Base-by-base conservation (phyloP, 768 basidiomycete genomes). In the Hydnomerulius pinastri region DNA sequence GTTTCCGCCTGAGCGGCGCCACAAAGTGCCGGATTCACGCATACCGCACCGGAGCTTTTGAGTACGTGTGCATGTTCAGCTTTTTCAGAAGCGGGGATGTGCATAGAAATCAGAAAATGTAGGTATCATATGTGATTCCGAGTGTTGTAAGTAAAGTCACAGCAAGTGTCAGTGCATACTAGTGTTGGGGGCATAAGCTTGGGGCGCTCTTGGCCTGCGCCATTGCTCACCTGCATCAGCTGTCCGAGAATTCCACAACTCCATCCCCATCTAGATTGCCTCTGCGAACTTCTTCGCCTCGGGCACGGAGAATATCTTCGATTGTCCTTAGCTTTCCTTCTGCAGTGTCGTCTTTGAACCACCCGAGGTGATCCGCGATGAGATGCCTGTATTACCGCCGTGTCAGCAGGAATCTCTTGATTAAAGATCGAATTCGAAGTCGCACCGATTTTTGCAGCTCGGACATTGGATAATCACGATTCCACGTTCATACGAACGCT, bases 381-480 rank as follows among this genome's bases (percentile, higher is more conserved):
- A 94, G 71, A 67, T 92, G 89, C 25, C 89, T 91, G 53, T 20
- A 36, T 86, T 87, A 54, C 15, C 24, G n/a, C 43, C 9, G 24
- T 29, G 47, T 17, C 24, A 20, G 36, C 11, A 43, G 40, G 11
- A 46, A 49, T 12, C n/a, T 39, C 13, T 17, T 37, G 20, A 25
- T 23, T 12, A 17, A 21, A 15, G 21, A 21, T 29, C 27, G 38
- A 23, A n/a, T 40, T 10, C 12, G 30, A 35, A 29, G 25, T 70
- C 84, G 46, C 63, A 92, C 90, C 95, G 74, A 60, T 90, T 92
- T 60, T 88, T 83, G 66, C 96, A 99, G 12, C 80, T 80, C 2
- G 95, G 94, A 71, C 96, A 99, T 64, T 94, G 81, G 1, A 97
- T 81, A 23, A 99, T 74, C 3, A 98, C 95, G 44, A 98, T 85